Evolutionary conservation across 2,329 filamentous ascomycete species (phyloP), one percentile per base, ranked within the genome.

Genomic region (Curvularia sp.): DNA sequence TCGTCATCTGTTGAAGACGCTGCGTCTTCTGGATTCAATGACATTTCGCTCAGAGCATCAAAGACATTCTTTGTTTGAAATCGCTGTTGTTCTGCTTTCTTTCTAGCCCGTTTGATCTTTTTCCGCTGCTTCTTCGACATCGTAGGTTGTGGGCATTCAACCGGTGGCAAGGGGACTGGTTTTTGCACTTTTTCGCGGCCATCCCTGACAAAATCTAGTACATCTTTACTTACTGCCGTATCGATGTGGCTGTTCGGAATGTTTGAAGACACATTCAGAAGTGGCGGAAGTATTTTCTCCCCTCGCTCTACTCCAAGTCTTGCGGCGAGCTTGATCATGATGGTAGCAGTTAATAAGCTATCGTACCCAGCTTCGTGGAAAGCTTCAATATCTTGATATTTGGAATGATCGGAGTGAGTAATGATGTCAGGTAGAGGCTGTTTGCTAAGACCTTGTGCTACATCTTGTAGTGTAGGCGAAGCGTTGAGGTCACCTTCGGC

Each of bases 331-430:
- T 82, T 81, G 50, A 88, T 79, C 63, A 86, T 83, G 25, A 87
- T 79, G 54, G 83, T 82, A 2, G 86, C 86, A 0, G 86, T 87
- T 21, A 88, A 77, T 59, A 85, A 80, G 71, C 85, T 87, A 69
- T 89, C 86, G 62, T 84, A 89, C 7, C 86, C 86, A 15, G 86
- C 86, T 74, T 89, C 86, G 57, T 89, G 86, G 56, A 81, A 78
- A 59, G 78, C 77, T 28, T 75, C 70, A 1, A 47, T 59, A 1
- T 73, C 65, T 39, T 76, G 61, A 61, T 83, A 83, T 70, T 82
- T 78, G 8, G 67, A 67, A 74, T 77, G 58, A 23, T 70, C 57
- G 18, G 61, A 41, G 48, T 72, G 68, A 10, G 64, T 74, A 4
- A 64, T 57, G 19, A 85, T 78, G 2, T 76, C 51, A 2, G 84